phyloP scores from a whole-genome alignment of 108 stramenopile species.

The Conticribra weissflogii region DNA sequence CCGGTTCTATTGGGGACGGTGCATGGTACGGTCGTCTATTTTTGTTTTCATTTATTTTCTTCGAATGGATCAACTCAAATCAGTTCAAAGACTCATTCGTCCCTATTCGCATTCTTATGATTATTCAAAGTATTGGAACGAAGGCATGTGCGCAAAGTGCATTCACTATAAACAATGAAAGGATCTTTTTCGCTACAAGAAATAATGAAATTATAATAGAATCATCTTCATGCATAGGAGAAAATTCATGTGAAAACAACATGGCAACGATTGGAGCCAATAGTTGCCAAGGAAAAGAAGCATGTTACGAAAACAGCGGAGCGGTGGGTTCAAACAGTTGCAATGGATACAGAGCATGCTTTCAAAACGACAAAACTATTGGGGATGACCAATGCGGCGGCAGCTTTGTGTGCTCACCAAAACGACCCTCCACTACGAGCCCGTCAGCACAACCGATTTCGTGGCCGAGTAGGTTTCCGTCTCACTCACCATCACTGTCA shows the following conservation, averaged over 20 bases:
- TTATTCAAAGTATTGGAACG: background rate
- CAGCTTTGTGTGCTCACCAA: background rate
- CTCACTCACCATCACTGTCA: no score
- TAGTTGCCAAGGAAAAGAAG: background rate
- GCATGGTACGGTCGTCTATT: background rate
- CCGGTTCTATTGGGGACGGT: background rate
- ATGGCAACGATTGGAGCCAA: background rate
- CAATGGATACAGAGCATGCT: background rate
- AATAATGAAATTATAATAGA: background rate
- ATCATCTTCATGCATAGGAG: background rate
- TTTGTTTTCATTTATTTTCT: background rate
- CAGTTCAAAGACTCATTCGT: background rate
- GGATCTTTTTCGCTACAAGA: background rate
- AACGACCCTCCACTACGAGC: background rate
- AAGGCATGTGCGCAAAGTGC: background rate
- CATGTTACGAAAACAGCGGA: background rate
- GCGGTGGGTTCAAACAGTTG: background rate
- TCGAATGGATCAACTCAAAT: background rate
- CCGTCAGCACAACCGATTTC: background rate
- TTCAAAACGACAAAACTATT: background rate
- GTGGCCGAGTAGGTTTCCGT: no score
- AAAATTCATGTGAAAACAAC: background rate
- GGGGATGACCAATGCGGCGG: background rate
- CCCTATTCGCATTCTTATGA: background rate
- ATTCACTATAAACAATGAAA: background rate